Evolutionary conservation across 2,329 filamentous ascomycete species (phyloP).

Genomic region (Trichoderma atroviride): DNA sequence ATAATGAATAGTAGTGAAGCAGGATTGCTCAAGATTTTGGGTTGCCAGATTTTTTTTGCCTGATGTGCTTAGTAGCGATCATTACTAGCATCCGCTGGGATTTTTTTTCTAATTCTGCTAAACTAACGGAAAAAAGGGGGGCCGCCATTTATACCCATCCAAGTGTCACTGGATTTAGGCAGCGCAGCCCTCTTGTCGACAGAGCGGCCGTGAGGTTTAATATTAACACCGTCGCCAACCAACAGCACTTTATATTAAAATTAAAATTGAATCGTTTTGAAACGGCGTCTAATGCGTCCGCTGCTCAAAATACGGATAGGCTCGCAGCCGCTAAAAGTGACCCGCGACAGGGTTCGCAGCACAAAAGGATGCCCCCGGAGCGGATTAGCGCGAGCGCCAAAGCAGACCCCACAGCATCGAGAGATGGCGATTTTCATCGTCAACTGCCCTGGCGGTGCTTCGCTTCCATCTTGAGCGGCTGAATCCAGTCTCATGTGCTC

Average conservation of each 20-base stretch:
- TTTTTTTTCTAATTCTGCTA: neutral
- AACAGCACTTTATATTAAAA: constrained; percentile 5
- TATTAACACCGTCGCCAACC: neutral
- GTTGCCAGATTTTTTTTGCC: neutral
- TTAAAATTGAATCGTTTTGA: neutral
- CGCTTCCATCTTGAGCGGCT: neutral
- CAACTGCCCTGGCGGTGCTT: neutral
- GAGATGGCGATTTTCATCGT: neutral
- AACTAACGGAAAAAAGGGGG: neutral
- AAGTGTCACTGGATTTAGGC: neutral
- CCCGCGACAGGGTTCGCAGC: neutral
- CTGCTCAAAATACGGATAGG: neutral
- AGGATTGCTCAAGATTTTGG: neutral
- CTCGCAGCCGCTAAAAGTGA: neutral
- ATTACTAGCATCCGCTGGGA: neutral
- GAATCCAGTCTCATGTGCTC: neutral
- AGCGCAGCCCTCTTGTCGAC: neutral
- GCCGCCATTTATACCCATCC: neutral
- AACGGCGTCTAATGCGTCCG: neutral
- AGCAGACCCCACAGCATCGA: neutral
- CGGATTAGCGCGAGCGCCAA: neutral
- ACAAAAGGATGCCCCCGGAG: neutral
- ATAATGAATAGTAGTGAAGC: neutral
- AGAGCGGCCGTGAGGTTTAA: neutral
- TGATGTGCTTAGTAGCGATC: neutral